Evolutionary conservation across 2,329 filamentous ascomycete species (phyloP).

Genomic region (Neopestalotiopsis sp.): DNA sequence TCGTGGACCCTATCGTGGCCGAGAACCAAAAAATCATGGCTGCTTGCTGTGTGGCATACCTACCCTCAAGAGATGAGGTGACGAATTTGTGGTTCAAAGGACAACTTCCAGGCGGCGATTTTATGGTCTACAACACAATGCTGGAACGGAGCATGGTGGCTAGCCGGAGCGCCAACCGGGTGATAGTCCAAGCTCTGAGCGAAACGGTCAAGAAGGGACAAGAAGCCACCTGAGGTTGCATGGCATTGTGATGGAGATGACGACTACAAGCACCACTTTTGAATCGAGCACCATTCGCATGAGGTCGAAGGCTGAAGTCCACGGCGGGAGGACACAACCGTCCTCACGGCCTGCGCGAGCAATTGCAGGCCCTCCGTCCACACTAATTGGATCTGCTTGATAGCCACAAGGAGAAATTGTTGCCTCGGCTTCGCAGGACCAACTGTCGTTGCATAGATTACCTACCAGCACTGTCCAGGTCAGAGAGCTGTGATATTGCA

Average conservation of each 20-base stretch:
- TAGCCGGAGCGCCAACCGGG: constrained; percentile 46
- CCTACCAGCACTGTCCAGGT: not conserved
- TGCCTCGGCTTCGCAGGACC: not conserved
- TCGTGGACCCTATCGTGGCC: constrained; percentile 82
- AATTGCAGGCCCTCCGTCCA: not conserved
- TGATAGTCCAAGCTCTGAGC: constrained; percentile 44
- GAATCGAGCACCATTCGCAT: not conserved
- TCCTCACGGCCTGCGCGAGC: not conserved
- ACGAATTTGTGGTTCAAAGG: constrained; percentile 96
- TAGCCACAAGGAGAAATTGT: not conserved
- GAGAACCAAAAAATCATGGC: constrained; percentile 81
- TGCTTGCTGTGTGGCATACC: constrained; percentile 88
- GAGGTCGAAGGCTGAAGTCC: not conserved
- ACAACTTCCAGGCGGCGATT: constrained; percentile 50
- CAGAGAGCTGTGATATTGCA: not conserved
- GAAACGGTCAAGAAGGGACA: constrained; percentile 39
- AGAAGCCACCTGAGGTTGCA: constrained; percentile 18
- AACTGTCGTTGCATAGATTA: not conserved
- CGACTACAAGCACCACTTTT: not conserved
- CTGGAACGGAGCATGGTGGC: constrained; percentile 47
- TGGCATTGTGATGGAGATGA: not conserved
- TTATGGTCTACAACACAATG: constrained; percentile 44
- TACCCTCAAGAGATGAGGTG: constrained; percentile 85
- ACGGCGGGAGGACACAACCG: not conserved
- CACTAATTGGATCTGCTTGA: not conserved